These are phyloP conservation scores for Strobilomyces confusus DNA, from an alignment of 768 basidiomycete genomes.

Conservation along the genomic window DNA sequence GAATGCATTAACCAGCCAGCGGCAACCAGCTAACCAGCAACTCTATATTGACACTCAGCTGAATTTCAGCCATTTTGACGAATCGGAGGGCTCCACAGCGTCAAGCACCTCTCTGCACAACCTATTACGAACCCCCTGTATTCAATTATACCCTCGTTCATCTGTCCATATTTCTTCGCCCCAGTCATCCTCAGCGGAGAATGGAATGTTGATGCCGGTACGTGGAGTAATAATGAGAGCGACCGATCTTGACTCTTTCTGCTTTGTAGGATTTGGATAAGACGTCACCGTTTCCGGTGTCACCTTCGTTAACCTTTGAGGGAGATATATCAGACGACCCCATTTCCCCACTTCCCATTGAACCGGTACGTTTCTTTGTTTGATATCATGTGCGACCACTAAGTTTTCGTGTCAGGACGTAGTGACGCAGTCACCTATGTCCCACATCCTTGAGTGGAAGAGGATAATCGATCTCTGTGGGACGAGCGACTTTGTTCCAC, in stretches of 20 bases:
- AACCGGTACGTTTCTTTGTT: conserved; percentile 12
- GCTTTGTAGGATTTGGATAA: conserved; percentile 12
- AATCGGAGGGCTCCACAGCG: conserved; percentile 15
- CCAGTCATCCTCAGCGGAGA: conserved; percentile 6
- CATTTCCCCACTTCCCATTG: neutral
- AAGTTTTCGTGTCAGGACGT: conserved; percentile 18
- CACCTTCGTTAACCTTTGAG: conserved; percentile 11
- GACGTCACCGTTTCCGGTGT: conserved; percentile 3
- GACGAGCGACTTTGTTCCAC: conserved; percentile 58
- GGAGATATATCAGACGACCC: neutral
- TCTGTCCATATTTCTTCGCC: conserved; percentile 9
- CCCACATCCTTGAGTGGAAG: conserved; percentile 29
- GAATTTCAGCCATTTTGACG: neutral
- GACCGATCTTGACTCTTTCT: neutral
- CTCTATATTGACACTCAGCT: conserved; percentile 23
- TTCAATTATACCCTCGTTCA: conserved; percentile 1
- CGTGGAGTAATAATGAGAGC: neutral
- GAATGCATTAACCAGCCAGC: neutral
- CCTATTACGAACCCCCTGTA: conserved; percentile 9
- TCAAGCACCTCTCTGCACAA: conserved; percentile 9
- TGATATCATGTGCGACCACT: neutral
- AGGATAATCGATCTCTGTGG: conserved; percentile 15
- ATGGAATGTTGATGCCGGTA: conserved; percentile 6
- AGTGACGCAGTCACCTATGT: conserved; percentile 16
- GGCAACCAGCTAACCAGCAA: conserved; percentile 5